Evolutionary conservation across 768 basidiomycete species (phyloP).

Genomic region (Lentinula sp.): DNA sequence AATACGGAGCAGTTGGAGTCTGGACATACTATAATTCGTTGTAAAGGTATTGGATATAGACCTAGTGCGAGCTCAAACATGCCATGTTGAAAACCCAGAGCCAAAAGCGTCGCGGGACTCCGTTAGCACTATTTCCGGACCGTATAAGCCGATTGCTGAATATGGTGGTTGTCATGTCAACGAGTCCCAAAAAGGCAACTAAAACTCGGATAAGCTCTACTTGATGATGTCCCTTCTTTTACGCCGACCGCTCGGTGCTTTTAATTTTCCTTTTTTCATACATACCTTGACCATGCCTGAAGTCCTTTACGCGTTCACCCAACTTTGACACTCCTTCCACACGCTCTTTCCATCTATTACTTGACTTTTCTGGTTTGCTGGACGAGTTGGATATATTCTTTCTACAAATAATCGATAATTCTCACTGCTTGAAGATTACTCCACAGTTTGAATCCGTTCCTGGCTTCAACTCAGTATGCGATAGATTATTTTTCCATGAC

Average conservation of each 20-base stretch:
- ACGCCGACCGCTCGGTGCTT: not conserved
- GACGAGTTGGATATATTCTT: not conserved
- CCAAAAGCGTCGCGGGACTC: not conserved
- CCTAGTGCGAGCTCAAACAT: not conserved
- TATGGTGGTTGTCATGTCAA: not conserved
- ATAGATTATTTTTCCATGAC: not conserved
- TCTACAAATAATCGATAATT: not conserved
- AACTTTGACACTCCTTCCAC: not conserved
- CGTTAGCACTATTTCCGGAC: not conserved
- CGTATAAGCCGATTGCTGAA: not conserved
- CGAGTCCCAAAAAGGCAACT: not conserved
- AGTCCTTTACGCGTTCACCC: not conserved
- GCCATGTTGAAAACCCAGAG: not conserved
- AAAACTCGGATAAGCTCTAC: not conserved
- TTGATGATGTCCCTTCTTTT: not conserved
- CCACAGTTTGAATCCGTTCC: not conserved
- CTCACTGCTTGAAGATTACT: not conserved
- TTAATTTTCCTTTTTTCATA: not conserved
- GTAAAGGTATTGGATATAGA: constrained; percentile 57
- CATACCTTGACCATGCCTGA: not conserved
- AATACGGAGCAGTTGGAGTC: constrained; percentile 36
- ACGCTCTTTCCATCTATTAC: not conserved
- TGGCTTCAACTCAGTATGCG: not conserved
- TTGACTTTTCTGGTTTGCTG: not conserved
- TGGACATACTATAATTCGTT: constrained; percentile 42